A percentile compares a stretch with the other conserved stretches of the same genome.
phyloP scores from a whole-genome alignment of 495 filamentous ascomycete genomes.

The Lineolata rhizophorae region DNA sequence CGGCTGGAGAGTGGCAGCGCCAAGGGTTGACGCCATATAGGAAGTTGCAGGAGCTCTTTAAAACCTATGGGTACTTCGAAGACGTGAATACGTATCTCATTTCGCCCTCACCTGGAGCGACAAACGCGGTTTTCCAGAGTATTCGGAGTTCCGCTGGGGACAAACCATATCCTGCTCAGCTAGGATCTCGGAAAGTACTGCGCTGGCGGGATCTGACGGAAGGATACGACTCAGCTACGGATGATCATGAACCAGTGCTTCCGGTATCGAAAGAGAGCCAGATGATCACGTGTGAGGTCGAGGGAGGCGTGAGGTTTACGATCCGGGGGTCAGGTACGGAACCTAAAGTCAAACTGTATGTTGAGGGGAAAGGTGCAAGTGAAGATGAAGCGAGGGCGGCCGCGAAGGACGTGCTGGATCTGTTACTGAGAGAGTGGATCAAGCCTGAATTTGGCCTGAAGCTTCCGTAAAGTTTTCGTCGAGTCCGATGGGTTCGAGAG shows the following conservation, averaged over 20 bases:
- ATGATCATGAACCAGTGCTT: slow-evolving; percentile 30
- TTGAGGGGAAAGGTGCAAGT: too few species aligned
- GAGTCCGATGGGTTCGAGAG: too few species aligned
- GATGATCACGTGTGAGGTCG: slow-evolving; percentile 52
- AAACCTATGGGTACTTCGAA: slow-evolving; percentile 40
- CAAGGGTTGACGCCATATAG: slow-evolving; percentile 33
- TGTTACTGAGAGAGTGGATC: too few species aligned
- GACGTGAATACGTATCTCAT: slow-evolving; percentile 47
- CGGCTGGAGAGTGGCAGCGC: slow-evolving; percentile 28
- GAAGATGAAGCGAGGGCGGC: too few species aligned
- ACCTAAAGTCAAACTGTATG: slow-evolving; percentile 28
- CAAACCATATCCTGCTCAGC: slow-evolving; percentile 19
- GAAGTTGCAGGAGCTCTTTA: slow-evolving; percentile 39
- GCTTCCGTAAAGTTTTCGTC: too few species aligned
- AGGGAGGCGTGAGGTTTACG: slow-evolving; percentile 40
- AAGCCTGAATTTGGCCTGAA: too few species aligned
- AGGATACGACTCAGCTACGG: slow-evolving; percentile 36
- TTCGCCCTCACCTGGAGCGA: slow-evolving; percentile 31
- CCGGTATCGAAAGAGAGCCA: slow-evolving; percentile 36
- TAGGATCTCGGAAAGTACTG: slow-evolving; percentile 30
- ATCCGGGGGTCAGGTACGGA: slow-evolving; percentile 49
- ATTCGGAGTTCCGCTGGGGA: slow-evolving; percentile 25
- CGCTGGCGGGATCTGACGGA: slow-evolving; percentile 49
- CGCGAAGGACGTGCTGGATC: too few species aligned
- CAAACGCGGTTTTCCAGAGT: slow-evolving; percentile 28